A percentile compares a stretch with the other conserved stretches of the same genome.
phyloP scores from a whole-genome alignment of 2,329 filamentous ascomycete species.

The Paradendryphiella salina region DNA sequence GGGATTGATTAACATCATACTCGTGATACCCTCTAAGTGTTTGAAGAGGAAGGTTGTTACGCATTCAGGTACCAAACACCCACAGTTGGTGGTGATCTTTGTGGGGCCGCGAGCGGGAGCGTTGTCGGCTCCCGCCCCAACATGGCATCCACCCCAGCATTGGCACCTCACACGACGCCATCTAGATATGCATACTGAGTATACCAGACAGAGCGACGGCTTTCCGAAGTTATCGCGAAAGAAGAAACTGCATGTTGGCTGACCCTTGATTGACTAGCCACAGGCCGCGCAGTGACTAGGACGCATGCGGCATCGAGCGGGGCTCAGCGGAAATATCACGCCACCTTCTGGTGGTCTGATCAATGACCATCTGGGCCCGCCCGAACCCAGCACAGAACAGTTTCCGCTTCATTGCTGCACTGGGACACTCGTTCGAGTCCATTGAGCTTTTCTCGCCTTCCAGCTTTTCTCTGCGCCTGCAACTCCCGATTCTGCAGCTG shows the following conservation, averaged over 20 bases:
- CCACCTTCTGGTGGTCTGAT: constrained; percentile 43
- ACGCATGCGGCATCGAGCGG: constrained; percentile 16
- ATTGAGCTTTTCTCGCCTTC: constrained; percentile 6
- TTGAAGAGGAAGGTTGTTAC: too few relatives aligned
- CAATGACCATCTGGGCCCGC: constrained; percentile 11
- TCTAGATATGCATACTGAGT: neutral
- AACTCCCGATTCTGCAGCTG: constrained; percentile 17
- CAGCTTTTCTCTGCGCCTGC: constrained; percentile 15
- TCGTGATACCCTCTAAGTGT: too few relatives aligned
- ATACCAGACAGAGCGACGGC: neutral
- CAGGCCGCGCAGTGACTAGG: constrained; percentile 5
- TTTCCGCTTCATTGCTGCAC: constrained; percentile 16
- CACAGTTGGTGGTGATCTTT: neutral
- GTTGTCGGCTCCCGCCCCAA: constrained; percentile 5
- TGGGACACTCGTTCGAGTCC: constrained; percentile 23
- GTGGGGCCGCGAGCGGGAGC: constrained; percentile 12
- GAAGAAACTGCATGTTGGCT: neutral
- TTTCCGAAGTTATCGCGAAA: neutral
- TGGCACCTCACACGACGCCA: constrained; percentile 1
- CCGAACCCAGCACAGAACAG: constrained; percentile 15
- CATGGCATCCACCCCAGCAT: neutral
- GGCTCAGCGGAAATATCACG: constrained; percentile 34
- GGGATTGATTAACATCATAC: too few relatives aligned
- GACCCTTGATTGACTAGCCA: neutral
- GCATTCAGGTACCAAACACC: neutral